Conservation (phyloP, 2,329 filamentous ascomycete species). For the Pseudocercospora cruenta region DNA sequence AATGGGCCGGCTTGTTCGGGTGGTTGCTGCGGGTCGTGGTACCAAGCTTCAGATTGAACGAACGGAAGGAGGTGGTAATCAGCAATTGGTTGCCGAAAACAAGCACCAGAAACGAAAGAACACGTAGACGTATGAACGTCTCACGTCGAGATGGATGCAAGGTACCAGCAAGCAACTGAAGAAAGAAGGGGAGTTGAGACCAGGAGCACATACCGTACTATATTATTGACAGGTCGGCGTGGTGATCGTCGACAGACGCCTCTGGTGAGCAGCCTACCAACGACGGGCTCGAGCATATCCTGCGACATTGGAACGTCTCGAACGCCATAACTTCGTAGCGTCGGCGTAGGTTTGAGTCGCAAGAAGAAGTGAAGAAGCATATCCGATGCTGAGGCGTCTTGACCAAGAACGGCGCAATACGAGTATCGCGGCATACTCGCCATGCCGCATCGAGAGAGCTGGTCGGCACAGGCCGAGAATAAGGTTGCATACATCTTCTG, state of each 20-base stretch:
- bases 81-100: neutral
- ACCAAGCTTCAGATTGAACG: constrained; percentile 2
- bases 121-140: constrained; percentile 18
- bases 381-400: constrained; percentile 5
- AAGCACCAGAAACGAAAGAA: constrained; percentile 22
- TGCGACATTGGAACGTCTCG: constrained; percentile 9
- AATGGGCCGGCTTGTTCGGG: neutral
- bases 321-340: constrained; percentile 20
- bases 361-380: constrained; percentile 18
- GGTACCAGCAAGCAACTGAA: constrained; percentile 3
- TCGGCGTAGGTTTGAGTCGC: constrained; percentile 13
- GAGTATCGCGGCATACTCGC: neutral
- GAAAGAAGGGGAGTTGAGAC: neutral
- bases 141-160: neutral
- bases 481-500: neutral
- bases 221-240: neutral
- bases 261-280: neutral
- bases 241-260: constrained; percentile 1
- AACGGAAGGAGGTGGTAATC: constrained; percentile 1
- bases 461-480: constrained; percentile 4
- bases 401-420: constrained; percentile 7
- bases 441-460: constrained; percentile 1
- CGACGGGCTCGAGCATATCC: constrained; percentile 4
- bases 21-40: constrained; percentile 4
- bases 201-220: neutral